Conservation (phyloP, 73 alveolate species). For the Paraurostyla sp. region DNA sequence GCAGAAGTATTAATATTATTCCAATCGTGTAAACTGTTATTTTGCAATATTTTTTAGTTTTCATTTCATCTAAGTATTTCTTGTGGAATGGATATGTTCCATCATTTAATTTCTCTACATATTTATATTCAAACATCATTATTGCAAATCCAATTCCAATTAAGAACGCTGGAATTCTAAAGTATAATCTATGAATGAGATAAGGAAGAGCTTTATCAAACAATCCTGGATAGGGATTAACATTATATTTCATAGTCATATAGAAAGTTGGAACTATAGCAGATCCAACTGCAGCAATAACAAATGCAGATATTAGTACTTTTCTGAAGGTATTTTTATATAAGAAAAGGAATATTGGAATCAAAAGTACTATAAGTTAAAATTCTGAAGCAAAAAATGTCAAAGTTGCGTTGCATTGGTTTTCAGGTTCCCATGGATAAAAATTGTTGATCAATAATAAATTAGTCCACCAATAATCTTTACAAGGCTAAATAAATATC, state of each 20-base stretch:
- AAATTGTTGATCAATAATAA: conserved; percentile 13
- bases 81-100: conserved; percentile 50
- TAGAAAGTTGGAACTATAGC: not conserved
- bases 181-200: not conserved
- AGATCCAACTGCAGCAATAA: not conserved
- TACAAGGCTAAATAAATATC: not conserved
- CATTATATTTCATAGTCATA: not conserved
- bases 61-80: not conserved
- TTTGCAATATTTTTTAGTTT: not conserved
- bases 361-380: not conserved
- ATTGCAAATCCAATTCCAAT: conserved; percentile 27
- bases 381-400: not conserved
- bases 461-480: conserved; percentile 43
- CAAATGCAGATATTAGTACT: not conserved
- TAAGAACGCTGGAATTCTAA: conserved; percentile 32
- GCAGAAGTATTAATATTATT: not conserved
- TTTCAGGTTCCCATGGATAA: conserved; percentile 18
- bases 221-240: conserved; percentile 13
- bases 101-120: conserved; percentile 48
- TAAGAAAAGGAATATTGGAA: not conserved
- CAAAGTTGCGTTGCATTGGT: not conserved
- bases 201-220: not conserved
- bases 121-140: conserved; percentile 30
- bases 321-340: conserved; percentile 35
- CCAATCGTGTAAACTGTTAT: not conserved